A percentile compares a stretch with the other conserved stretches of the same genome.
These are phyloP conservation scores for Cladophialophora yegresii DNA, from an alignment of 2,329 filamentous ascomycete genomes.

Conservation along the genomic window DNA sequence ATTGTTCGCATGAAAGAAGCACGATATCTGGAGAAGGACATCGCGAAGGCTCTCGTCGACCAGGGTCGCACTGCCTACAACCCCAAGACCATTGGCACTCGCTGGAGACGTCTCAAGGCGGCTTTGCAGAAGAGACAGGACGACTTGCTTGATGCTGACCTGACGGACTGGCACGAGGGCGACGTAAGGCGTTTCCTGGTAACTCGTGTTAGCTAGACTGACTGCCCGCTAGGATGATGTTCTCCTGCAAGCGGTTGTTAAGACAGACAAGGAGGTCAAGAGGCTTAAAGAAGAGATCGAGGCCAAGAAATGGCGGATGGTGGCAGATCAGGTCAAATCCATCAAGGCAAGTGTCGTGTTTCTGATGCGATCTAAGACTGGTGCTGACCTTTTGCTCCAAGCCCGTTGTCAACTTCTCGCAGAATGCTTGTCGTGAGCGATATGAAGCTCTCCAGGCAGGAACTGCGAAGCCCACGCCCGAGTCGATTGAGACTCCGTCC, in stretches of 20 bases:
- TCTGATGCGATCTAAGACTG: background rate
- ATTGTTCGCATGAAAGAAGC: slow-evolving; percentile 40
- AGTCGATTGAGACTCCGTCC: slow-evolving; percentile 37
- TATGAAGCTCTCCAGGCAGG: slow-evolving; percentile 46
- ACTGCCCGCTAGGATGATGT: slow-evolving; percentile 45
- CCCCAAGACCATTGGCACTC: slow-evolving; percentile 52
- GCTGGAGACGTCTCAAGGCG: slow-evolving; percentile 50
- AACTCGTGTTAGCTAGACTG: slow-evolving; percentile 3
- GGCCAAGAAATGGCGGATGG: slow-evolving; percentile 50
- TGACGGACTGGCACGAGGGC: slow-evolving; percentile 53
- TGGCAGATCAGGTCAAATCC: slow-evolving; percentile 48
- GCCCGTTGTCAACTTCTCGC: slow-evolving; percentile 48
- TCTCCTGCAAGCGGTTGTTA: slow-evolving; percentile 46
- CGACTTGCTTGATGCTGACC: slow-evolving; percentile 49
- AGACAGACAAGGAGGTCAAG: slow-evolving; percentile 49
- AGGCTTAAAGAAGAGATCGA: slow-evolving; percentile 46
- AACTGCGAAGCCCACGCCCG: slow-evolving; percentile 50
- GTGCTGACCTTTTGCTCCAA: slow-evolving; percentile 25
- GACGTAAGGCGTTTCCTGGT: slow-evolving; percentile 45
- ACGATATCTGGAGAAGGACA: slow-evolving; percentile 46
- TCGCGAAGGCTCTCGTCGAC: slow-evolving; percentile 46
- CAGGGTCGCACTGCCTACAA: slow-evolving; percentile 50
- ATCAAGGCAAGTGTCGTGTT: slow-evolving; percentile 37
- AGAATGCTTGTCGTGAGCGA: slow-evolving; percentile 50
- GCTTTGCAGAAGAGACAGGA: slow-evolving; percentile 49